Conservation (phyloP, 75 land plant genomes). For the Azolla pinnata region DNA sequence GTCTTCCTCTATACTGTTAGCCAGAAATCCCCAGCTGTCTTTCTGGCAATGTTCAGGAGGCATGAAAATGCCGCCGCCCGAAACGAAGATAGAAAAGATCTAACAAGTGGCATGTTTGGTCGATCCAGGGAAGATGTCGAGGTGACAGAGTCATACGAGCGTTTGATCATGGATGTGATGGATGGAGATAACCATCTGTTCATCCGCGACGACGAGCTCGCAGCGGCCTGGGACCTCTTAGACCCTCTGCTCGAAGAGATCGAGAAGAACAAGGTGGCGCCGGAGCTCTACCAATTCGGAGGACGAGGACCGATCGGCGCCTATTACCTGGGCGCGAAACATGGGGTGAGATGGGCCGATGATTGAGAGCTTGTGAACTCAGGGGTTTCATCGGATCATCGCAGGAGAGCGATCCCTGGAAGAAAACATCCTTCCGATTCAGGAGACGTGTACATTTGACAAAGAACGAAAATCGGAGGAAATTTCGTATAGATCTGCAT, state of each 20-base stretch:
- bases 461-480: too few species aligned
- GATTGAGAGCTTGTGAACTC: too few species aligned
- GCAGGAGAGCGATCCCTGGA: too few species aligned
- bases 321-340: conserved; percentile 71
- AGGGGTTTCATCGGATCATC: too few species aligned
- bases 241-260: conserved; percentile 64
- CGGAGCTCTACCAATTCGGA: conserved; percentile 63
- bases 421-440: too few species aligned
- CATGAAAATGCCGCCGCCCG: too few species aligned
- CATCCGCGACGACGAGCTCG: conserved; percentile 77
- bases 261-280: conserved; percentile 44
- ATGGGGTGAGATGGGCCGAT: conserved; percentile 68
- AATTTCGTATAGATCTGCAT: too few species aligned
- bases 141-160: conserved; percentile 79
- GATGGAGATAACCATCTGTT: conserved; percentile 78
- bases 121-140: conserved; percentile 46
- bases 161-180: conserved; percentile 65
- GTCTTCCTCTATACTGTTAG: too few species aligned
- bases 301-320: conserved; percentile 80
- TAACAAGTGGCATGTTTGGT: background rate
- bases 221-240: conserved; percentile 59
- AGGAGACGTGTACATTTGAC: too few species aligned
- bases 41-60: too few species aligned
- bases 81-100: background rate
- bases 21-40: too few species aligned